Conservation (phyloP, 108 stramenopile species). For the Skeletonema costatum region DNA sequence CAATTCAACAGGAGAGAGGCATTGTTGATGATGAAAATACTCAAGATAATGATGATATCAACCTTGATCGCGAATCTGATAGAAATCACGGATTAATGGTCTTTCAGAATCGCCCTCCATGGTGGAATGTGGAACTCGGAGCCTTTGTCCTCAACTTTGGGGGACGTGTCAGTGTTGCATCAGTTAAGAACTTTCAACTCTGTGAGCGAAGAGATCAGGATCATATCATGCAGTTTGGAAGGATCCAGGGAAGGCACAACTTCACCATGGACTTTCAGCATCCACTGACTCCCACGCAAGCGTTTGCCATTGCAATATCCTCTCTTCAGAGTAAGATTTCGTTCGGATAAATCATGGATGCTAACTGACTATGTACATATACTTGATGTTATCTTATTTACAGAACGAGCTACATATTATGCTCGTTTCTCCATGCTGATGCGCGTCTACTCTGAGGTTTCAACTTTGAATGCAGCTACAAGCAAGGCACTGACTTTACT, state of each 20-base stretch:
- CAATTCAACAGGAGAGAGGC: slow-evolving; percentile 53
- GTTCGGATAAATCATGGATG: slow-evolving; percentile 50
- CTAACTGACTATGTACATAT: too few species aligned
- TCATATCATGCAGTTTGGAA: slow-evolving; percentile 86
- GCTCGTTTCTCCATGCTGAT: too few species aligned
- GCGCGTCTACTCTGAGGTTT: too few species aligned
- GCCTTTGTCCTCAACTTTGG: slow-evolving; percentile 92
- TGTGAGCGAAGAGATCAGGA: slow-evolving; percentile 81
- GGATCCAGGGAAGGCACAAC: slow-evolving; percentile 84
- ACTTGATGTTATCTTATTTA: too few species aligned
- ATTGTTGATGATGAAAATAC: slow-evolving; percentile 14
- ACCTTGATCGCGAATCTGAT: slow-evolving; percentile 25
- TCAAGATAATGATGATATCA: neutral
- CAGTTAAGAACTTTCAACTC: slow-evolving; percentile 90
- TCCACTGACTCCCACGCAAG: slow-evolving; percentile 86
- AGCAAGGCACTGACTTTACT: too few species aligned
- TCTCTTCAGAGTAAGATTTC: slow-evolving; percentile 88
- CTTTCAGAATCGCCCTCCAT: slow-evolving; percentile 85
- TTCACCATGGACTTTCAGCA: slow-evolving; percentile 91
- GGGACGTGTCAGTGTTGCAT: slow-evolving; percentile 86
- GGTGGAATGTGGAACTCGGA: slow-evolving; percentile 89
- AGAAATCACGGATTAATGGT: slow-evolving; percentile 67
- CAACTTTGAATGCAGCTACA: too few species aligned
- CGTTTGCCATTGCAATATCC: slow-evolving; percentile 90
- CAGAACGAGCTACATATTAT: too few species aligned